These are phyloP conservation scores for Cyberlindnera lachancei DNA, from an alignment of 805 yeast species.

Conservation along the genomic window DNA sequence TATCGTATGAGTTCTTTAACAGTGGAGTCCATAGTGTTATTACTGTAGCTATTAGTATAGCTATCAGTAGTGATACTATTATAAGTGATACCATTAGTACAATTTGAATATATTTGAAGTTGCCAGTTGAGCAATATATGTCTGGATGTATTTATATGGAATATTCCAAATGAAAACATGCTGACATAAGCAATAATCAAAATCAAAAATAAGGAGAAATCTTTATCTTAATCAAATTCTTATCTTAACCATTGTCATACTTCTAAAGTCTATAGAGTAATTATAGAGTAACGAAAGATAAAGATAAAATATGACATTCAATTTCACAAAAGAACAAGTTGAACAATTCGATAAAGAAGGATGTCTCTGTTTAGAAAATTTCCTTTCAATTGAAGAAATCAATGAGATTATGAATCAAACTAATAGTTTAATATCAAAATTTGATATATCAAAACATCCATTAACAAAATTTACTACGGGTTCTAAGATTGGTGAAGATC, in stretches of 20 bases:
- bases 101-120: too few species aligned
- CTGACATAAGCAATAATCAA: too few species aligned
- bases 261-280: too few species aligned
- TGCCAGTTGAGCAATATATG: too few species aligned
- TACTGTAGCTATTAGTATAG: not conserved
- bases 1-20: conserved; percentile 52
- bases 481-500: conserved; percentile 36
- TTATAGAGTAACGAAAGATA: too few species aligned
- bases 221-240: too few species aligned
- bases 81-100: too few species aligned
- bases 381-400: conserved; percentile 38
- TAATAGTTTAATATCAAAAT: conserved; percentile 34
- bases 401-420: conserved; percentile 35
- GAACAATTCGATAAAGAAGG: conserved; percentile 48
- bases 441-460: conserved; percentile 56
- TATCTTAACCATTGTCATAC: too few species aligned
- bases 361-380: conserved; percentile 51
- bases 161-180: too few species aligned
- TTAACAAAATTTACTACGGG: conserved; percentile 62
- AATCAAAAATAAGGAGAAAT: too few species aligned
- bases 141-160: too few species aligned
- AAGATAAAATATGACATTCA: conserved; percentile 6
- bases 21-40: conserved; percentile 28
- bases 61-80: not conserved
- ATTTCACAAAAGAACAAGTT: conserved; percentile 34